Base-by-base conservation (phyloP, 2,329 filamentous ascomycete genomes). In the Monosporascus sp. region DNA sequence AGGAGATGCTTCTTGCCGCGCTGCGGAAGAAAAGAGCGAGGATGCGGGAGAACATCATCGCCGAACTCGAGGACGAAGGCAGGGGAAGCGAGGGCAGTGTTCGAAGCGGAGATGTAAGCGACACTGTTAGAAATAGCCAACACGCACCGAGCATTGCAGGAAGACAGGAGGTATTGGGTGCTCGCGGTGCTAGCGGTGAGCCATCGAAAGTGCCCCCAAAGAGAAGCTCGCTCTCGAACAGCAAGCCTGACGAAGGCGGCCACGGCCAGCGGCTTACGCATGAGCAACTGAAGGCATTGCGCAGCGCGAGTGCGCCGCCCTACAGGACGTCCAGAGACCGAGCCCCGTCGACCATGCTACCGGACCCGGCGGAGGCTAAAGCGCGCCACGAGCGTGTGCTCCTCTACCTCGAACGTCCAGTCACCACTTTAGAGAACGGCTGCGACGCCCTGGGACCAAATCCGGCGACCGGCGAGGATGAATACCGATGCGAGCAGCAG, bases 1-100 rank as follows among this genome's bases (percentile, higher is more conserved):
- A 84, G 55, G 78, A 83, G 65, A 77, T 82, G 73, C 70, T 84
- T 1, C 70, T 84, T 4, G 76, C 80, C 2, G 81, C 81, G 3
- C 71, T 84, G 43, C 74, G 81, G 8, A 74, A 78, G 59, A 82
- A 81, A 69, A 73, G 79, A n/a, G 75, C 79, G 3, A 70, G 71
- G n/a, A 80, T 81, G 75, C 76, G 78, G 2, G 74, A 80, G 56
- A 74, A 72, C 3, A 69, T 75, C 18, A 66, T 74, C 14, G 68
- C 72, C 22, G 74, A 77, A 54, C 68, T 72, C 15, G 73, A 75
- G 31, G 74, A 72, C 35, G 68, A 69, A 25, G 43, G 22, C 17
- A 56, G 54, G n/a, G 58, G 50, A n/a, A 55, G 53, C 41, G 43
- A 46, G 6, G 43, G n/a, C 18, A 20, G 39, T 20, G 48, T 38